Percentiles rank a stretch among this genome's conserved stretches.
phyloP scores from a whole-genome alignment of 2,329 filamentous ascomycete species.

The Epichloe festucae region DNA sequence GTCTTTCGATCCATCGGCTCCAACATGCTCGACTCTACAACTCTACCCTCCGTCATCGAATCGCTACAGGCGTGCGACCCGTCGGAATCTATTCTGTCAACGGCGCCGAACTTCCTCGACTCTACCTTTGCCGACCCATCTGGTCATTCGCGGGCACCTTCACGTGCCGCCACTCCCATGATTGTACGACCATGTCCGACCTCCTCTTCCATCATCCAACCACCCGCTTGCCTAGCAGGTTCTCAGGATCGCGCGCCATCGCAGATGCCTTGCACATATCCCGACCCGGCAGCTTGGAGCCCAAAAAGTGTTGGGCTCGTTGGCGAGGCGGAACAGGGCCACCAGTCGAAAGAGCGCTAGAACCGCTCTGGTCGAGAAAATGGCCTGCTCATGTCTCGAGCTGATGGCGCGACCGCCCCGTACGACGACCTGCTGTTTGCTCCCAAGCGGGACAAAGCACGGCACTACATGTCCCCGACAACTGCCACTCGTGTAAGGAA shows the following conservation, averaged over 20 bases:
- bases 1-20: slow-evolving; percentile 70
- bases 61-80: slow-evolving; percentile 66
- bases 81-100: slow-evolving; percentile 66
- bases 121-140: slow-evolving; percentile 55
- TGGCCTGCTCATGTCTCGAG: not conserved
- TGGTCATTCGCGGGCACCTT: slow-evolving; percentile 43
- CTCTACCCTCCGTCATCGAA: slow-evolving; percentile 50
- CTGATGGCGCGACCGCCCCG: not conserved
- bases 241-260: slow-evolving; percentile 10
- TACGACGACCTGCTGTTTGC: slow-evolving; percentile 7
- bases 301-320: slow-evolving; percentile 35
- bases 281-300: slow-evolving; percentile 17
- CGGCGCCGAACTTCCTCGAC: slow-evolving; percentile 67
- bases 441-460: slow-evolving; percentile 20
- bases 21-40: slow-evolving; percentile 51
- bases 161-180: slow-evolving; percentile 57
- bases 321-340: slow-evolving; percentile 14
- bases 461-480: slow-evolving; percentile 31
- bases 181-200: slow-evolving; percentile 38
- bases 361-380: slow-evolving; percentile 11
- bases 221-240: not conserved
- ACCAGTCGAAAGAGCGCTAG: slow-evolving; percentile 18
- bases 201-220: slow-evolving; percentile 14
- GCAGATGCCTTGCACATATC: slow-evolving; percentile 18
- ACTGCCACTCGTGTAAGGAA: slow-evolving; percentile 32